Conservation (phyloP, 805 yeast genomes). For the Saccharomycopsis capsularis region DNA sequence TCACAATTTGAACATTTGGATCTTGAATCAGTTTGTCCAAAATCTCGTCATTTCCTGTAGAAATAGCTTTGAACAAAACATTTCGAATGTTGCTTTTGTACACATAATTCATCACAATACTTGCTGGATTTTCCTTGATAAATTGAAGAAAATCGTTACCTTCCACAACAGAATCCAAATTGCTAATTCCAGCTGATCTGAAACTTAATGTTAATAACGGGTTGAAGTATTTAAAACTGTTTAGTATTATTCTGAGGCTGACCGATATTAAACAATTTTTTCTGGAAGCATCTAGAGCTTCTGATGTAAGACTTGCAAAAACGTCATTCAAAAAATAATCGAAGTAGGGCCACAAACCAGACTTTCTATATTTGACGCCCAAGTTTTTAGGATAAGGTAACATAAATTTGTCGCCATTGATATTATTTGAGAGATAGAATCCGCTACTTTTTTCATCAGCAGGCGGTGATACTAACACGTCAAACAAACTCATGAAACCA, state of each 20-base stretch:
- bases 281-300: constrained; percentile 28
- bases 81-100: constrained; percentile 53
- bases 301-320: constrained; percentile 38
- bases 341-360: constrained; percentile 74
- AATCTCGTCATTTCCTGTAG: constrained; percentile 54
- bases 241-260: constrained; percentile 45
- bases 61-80: constrained; percentile 49
- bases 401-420: constrained; percentile 24
- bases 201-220: constrained; percentile 45
- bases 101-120: constrained; percentile 53
- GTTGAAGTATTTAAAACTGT: constrained; percentile 44
- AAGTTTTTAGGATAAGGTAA: constrained; percentile 56
- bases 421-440: constrained; percentile 28
- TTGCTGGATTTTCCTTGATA: constrained; percentile 63
- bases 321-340: constrained; percentile 66
- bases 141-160: constrained; percentile 37
- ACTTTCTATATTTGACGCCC: constrained; percentile 52
- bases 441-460: constrained; percentile 27
- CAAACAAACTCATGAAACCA: constrained; percentile 56
- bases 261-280: constrained; percentile 43
- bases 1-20: constrained; percentile 33
- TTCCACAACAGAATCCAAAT: constrained; percentile 42
- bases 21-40: constrained; percentile 33
- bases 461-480: constrained; percentile 28
- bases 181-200: constrained; percentile 39